Evolutionary conservation across 495 filamentous ascomycete genomes (phyloP).

Genomic region (Aspergillus ostianus): DNA sequence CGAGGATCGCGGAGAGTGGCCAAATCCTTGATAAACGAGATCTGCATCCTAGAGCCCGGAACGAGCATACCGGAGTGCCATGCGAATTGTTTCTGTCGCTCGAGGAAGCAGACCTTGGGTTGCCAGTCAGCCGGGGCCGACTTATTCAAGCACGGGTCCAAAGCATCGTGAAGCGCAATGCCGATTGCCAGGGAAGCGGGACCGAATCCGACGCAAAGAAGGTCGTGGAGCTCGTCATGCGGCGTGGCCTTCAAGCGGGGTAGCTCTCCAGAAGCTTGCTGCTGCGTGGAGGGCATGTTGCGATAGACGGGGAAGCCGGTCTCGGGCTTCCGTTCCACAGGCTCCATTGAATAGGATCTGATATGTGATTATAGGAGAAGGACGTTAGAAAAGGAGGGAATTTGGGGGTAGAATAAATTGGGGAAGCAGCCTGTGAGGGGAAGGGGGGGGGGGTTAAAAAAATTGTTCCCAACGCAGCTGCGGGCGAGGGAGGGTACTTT

Average conservation of each 20-base stretch:
- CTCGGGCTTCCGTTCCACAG: slow-evolving; percentile 23
- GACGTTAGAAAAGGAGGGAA: neutral
- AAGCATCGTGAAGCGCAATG: slow-evolving; percentile 77
- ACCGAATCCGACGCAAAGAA: slow-evolving; percentile 91
- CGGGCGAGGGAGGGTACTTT: slow-evolving; percentile 5
- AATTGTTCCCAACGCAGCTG: slow-evolving; percentile 1
- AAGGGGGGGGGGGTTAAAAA: neutral
- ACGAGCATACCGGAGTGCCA: slow-evolving; percentile 97
- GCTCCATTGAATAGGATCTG: slow-evolving; percentile 20
- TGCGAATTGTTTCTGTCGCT: slow-evolving; percentile 77
- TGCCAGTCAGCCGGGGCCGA: slow-evolving; percentile 24
- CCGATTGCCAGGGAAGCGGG: slow-evolving; percentile 92
- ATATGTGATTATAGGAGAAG: neutral
- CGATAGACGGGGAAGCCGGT: slow-evolving; percentile 22
- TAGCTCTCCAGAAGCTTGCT: slow-evolving; percentile 12
- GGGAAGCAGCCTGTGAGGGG: neutral
- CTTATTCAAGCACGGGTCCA: slow-evolving; percentile 40
- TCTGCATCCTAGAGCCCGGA: slow-evolving; percentile 93
- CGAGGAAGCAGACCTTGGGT: slow-evolving; percentile 79
- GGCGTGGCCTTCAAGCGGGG: slow-evolving; percentile 28
- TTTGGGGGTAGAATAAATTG: neutral
- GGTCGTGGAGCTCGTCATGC: slow-evolving; percentile 66
- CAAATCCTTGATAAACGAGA: slow-evolving; percentile 95
- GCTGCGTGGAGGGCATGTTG: slow-evolving; percentile 23
- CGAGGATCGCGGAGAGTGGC: slow-evolving; percentile 84